Evolutionary conservation across 1,284 basidiomycete species (phyloP), one percentile per base, ranked within the genome.

Genomic region (Heterobasidion irregulare): DNA sequence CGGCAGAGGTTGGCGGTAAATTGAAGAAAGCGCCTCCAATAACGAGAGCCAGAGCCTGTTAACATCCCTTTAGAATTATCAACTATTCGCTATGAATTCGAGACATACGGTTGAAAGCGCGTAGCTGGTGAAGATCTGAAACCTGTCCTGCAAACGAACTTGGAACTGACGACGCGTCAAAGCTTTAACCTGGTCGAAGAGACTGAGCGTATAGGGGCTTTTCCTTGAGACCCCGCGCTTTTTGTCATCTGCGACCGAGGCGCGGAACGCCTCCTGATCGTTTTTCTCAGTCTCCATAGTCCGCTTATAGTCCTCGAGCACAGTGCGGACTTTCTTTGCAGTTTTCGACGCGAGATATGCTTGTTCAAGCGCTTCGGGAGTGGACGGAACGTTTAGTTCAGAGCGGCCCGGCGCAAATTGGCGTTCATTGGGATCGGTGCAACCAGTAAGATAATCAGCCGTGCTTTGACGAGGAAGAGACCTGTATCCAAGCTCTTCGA

Each of bases 151-250:
- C 58, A 92, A 68, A 56, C 82, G 76, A 69, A 85, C 82, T 63
- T 84, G 82, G 72, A 93, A 89, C 68, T 93, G 87, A 41, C 94
- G 79, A 53, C 81, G 75, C 32, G 82, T 79, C 57, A 95, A 75
- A 1, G 88, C 86, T 63, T 75, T 72, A 51, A 92, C 83, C 66
- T 95, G 92, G 2, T 82, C 80, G 49, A 72, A 67, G 71, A 92
- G 92, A 2, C 88, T 84, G 43, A 94, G 83, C 2, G 91, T 94
- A 72, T 94, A 96, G 3, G 92, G 88, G 61, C 86, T 91, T 72
- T 89, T 91, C 70, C 83, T 84, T 26, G 88, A 83, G 4, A 94
- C 92, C 18, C 91, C 87, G 53, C 78, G 81, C 71, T 91, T 87
- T 77, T 95, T 96, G 67, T 92, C 86, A 2, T 84, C 83, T 18